Evolutionary conservation across 1,139 yeast species (phyloP), one percentile per base, ranked within the genome.

Genomic region (Yamadazyma songkhlaensis): DNA sequence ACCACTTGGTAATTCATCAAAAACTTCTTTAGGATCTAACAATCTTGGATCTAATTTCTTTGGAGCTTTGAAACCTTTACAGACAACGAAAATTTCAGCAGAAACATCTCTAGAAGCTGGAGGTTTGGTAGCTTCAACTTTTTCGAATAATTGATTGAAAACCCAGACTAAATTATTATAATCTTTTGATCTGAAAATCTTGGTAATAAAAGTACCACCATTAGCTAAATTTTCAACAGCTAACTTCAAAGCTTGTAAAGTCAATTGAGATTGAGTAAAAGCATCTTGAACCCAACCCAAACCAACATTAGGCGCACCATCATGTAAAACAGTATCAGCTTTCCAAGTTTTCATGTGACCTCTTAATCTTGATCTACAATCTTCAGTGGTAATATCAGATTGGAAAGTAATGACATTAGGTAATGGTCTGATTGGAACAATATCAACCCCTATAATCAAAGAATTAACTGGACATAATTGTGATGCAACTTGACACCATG

Each of bases 271-370:
- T 67, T 92, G 99, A 2, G 97, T 88, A 65, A 87, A 94, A 1
- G 98, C 98, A 79, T 92, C 99, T 62, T 94, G 98, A 23, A 87
- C 92, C 98, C 98, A 94, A 17, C 96, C 96, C 55, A 90, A 74
- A 82, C 98, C 98, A 50, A 92, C 98, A 57, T 92, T 94, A 21
- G 99, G 99, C 21, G 99, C 99, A 81, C 99, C 99, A 75, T 92
- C 99, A 66, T 92, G 98, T 57, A 94, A 69, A 17, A 92, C 97
- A 0, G 96, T 87, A 57, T 94, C 97, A 1, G 98, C 99, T 56
- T 94, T 92, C 97, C 97, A 92, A 1, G 98, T 90, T 62, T 92
- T 92, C 85, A 94, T 83, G 59, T 90, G 92, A 26, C 97, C 97
- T 57, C 97, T 78, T 48, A 92, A 74, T 59, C 79, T 88, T 32